Evolutionary conservation across 306 rosid species (phyloP), one percentile per base, ranked within the genome.

Genomic region (Dryas alaskensis): DNA sequence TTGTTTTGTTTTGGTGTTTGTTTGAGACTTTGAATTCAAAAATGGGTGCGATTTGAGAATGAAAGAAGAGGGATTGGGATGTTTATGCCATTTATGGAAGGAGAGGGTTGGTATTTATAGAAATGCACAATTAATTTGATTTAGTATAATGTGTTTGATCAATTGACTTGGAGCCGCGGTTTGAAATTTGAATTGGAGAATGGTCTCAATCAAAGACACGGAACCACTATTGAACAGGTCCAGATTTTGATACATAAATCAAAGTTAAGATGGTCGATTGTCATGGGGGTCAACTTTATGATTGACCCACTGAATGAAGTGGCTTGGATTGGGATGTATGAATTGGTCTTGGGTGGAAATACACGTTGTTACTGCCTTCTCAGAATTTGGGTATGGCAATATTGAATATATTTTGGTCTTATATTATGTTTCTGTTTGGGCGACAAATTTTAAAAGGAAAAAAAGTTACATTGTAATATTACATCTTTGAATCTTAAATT

Each of bases 121-220:
- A 16, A 1, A 27, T 62, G 48, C 7, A 16, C 6, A 62, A 7
- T n/a, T 63, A 44, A 43, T 64, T 64, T 13, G 68, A 43, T 64
- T 64, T 64, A 43, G 37, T n/a, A 16, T 8, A 45, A 43, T 31
- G 51, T 17, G 39, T 64, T 13, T 17, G 52, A 5, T 45, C 39
- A 49, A 16, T 43, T 78, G 72, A 54, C 72, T 71, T 58, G 17
- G 61, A 63, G 67, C 73, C 78, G 62, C 59, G 73, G 50, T 72
- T 65, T 19, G 12, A 77, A 60, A 72, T 64, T 72, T 65, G 69
- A 78, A 72, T 45, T 16, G 4, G 81, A 54, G 22, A 64, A 19
- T 17, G 55, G 77, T 75, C 79, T 43, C 57, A 70, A 50, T 72
- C 73, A 46, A 78, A 60, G 73, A 59, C 74, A 59, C 80, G 69